These are phyloP conservation scores for Ramichloridium luteum DNA, from an alignment of 2,329 filamentous ascomycete genomes.

Conservation along the genomic window DNA sequence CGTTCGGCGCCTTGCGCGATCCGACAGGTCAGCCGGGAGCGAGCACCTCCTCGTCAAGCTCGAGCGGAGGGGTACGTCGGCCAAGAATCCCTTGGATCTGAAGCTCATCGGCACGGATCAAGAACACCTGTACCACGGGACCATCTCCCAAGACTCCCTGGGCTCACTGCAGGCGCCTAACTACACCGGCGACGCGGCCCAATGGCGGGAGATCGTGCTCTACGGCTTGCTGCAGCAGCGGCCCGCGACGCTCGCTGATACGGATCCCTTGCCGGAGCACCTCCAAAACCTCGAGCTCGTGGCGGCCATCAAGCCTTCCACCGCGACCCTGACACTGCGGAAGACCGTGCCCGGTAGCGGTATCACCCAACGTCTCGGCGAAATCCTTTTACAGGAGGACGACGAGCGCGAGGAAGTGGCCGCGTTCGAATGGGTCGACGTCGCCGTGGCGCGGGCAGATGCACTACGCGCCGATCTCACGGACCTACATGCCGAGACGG, in stretches of 20 bases:
- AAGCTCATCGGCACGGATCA: conserved; percentile 59
- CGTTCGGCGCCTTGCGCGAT: conserved; percentile 49
- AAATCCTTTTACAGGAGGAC: conserved; percentile 45
- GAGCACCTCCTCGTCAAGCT: conserved; percentile 48
- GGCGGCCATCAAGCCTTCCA: conserved; percentile 40
- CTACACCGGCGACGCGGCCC: conserved; percentile 44
- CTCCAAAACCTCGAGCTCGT: conserved; percentile 45
- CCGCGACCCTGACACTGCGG: conserved; percentile 47
- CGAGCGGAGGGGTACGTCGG: conserved; percentile 37
- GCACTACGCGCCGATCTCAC: conserved; percentile 27
- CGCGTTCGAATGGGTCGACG: conserved; percentile 58
- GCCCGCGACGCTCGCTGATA: conserved; percentile 26
- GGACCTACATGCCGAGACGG: conserved; percentile 23
- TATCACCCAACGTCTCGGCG: conserved; percentile 61
- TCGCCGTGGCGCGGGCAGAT: conserved; percentile 41
- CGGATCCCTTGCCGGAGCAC: conserved; percentile 32
- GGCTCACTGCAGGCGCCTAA: conserved; percentile 42
- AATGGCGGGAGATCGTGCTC: conserved; percentile 54
- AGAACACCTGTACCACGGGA: conserved; percentile 45
- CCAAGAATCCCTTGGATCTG: conserved; percentile 48
- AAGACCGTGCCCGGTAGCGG: conserved; percentile 51
- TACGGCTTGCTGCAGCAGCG: conserved; percentile 41
- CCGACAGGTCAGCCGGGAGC: conserved; percentile 21
- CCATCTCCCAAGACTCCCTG: conserved; percentile 48
- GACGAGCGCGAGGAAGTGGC: conserved; percentile 47